These are phyloP conservation scores for Harringtonia aguacate DNA, from an alignment of 2,329 filamentous ascomycete genomes.

Conservation along the genomic window DNA sequence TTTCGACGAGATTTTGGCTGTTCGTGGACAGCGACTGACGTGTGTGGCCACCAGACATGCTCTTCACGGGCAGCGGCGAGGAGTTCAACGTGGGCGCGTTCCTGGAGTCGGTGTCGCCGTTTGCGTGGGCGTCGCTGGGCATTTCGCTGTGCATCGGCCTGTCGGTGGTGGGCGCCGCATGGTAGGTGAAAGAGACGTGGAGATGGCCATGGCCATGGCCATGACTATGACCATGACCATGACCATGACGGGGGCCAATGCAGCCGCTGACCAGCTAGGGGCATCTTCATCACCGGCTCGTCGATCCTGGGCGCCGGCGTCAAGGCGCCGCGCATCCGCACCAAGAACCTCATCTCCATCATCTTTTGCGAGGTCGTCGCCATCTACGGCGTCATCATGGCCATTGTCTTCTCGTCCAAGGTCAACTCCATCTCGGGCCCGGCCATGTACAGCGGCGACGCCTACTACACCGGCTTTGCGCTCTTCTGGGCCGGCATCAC, in stretches of 20 bases:
- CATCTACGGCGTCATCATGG: constrained; percentile 99
- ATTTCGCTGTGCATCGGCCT: constrained; percentile 92
- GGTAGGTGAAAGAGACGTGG: constrained; percentile 60
- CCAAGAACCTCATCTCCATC: constrained; percentile 99
- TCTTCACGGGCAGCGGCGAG: constrained; percentile 94
- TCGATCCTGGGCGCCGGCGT: constrained; percentile 96
- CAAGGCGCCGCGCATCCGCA: constrained; percentile 91
- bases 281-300: constrained; percentile 96
- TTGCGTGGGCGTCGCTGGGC: constrained; percentile 83
- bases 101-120: constrained; percentile 87
- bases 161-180: constrained; percentile 94
- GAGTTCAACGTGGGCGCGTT: constrained; percentile 95
- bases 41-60: constrained; percentile 82
- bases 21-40: neutral
- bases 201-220: too few species aligned
- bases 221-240: too few species aligned
- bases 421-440: constrained; percentile 55
- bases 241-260: too few species aligned
- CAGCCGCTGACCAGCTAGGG: too few species aligned
- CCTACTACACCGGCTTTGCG: constrained; percentile 91
- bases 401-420: constrained; percentile 94
- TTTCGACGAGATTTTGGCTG: neutral
- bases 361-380: constrained; percentile 99
- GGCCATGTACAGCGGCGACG: constrained; percentile 59
- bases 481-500: constrained; percentile 94